Percentiles rank a stretch among this genome's conserved stretches.
Evolutionary conservation across 768 basidiomycete genomes (phyloP).

Genomic region (Boletus barrowsii): DNA sequence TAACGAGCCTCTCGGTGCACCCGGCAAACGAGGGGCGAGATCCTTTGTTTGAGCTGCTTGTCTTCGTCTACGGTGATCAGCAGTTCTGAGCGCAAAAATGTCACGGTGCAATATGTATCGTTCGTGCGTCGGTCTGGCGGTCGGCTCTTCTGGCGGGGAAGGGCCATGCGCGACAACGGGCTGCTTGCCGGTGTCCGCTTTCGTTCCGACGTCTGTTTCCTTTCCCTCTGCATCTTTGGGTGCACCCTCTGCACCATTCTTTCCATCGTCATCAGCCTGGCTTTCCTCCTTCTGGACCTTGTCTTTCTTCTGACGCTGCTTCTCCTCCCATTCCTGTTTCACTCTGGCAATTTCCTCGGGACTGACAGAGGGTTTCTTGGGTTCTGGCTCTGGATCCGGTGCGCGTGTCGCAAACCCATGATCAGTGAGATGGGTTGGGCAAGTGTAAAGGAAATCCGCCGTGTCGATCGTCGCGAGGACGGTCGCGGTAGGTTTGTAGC

Average conservation of each 20-base stretch:
- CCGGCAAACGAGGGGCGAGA: slow-evolving; percentile 69
- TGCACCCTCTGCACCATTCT: neutral
- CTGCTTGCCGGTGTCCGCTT: slow-evolving; percentile 19
- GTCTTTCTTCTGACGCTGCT: slow-evolving; percentile 58
- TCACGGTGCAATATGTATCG: slow-evolving; percentile 80
- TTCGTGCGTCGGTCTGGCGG: slow-evolving; percentile 55
- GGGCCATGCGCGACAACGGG: slow-evolving; percentile 16
- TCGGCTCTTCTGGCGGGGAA: slow-evolving; percentile 30
- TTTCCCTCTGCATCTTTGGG: slow-evolving; percentile 32
- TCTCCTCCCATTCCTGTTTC: slow-evolving; percentile 78
- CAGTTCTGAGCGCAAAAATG: slow-evolving; percentile 75
- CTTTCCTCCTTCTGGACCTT: slow-evolving; percentile 43
- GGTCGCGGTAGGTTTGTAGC: slow-evolving; percentile 75
- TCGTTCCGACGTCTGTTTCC: slow-evolving; percentile 34
- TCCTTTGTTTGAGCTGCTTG: slow-evolving; percentile 66
- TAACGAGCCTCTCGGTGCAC: slow-evolving; percentile 44
- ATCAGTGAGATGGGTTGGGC: slow-evolving; percentile 78
- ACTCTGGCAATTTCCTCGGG: slow-evolving; percentile 75
- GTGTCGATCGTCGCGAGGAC: slow-evolving; percentile 84
- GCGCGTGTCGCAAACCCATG: slow-evolving; percentile 65
- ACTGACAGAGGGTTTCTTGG: slow-evolving; percentile 36
- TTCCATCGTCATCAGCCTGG: slow-evolving; percentile 34
- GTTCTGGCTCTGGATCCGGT: slow-evolving; percentile 39
- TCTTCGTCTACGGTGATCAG: slow-evolving; percentile 68
- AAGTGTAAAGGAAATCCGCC: slow-evolving; percentile 84